Percentiles rank a stretch among this genome's conserved stretches.
Conservation (phyloP, 1,284 basidiomycete genomes). For the Ganoderma multipileum region DNA sequence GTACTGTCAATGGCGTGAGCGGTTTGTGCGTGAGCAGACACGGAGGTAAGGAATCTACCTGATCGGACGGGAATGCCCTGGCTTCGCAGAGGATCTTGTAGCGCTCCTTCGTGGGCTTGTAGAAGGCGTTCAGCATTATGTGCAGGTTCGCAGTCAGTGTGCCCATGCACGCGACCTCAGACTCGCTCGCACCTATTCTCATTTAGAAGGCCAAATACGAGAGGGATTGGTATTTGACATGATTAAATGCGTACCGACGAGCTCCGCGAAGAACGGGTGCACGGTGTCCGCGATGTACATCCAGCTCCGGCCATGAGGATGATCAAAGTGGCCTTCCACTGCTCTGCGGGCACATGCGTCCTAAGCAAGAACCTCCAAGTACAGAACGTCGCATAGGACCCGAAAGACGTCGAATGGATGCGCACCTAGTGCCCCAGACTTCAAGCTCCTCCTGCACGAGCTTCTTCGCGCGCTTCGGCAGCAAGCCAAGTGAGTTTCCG, state of each 20-base stretch:
- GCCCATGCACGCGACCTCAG: slow-evolving; percentile 94
- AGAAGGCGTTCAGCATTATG: slow-evolving; percentile 93
- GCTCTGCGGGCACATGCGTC: slow-evolving; percentile 56
- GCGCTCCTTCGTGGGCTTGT: slow-evolving; percentile 83
- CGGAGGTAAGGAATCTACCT: slow-evolving; percentile 44
- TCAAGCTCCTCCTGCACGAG: slow-evolving; percentile 86
- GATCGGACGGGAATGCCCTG: slow-evolving; percentile 95
- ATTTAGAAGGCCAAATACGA: no score
- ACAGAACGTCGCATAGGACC: slow-evolving; percentile 15
- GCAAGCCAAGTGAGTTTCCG: slow-evolving; percentile 93
- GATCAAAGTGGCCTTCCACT: slow-evolving; percentile 92
- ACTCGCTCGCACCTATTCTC: slow-evolving; percentile 86
- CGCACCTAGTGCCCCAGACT: slow-evolving; percentile 86
- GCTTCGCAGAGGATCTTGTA: slow-evolving; percentile 97
- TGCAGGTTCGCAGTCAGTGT: slow-evolving; percentile 96
- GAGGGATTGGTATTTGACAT: no score
- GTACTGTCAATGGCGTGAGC: slow-evolving; percentile 72
- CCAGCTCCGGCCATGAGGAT: slow-evolving; percentile 88
- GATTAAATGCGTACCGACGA: slow-evolving; percentile 68
- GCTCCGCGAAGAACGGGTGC: slow-evolving; percentile 78
- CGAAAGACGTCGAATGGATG: slow-evolving; percentile 24
- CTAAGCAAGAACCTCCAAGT: neutral
- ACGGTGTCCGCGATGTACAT: slow-evolving; percentile 79
- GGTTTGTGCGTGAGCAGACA: slow-evolving; percentile 11
- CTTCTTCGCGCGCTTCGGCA: slow-evolving; percentile 76